Percentiles rank a stretch among this genome's conserved stretches.
These are phyloP conservation scores for Colletotrichum sp. DNA, from an alignment of 2,329 filamentous ascomycete species.

Conservation along the genomic window DNA sequence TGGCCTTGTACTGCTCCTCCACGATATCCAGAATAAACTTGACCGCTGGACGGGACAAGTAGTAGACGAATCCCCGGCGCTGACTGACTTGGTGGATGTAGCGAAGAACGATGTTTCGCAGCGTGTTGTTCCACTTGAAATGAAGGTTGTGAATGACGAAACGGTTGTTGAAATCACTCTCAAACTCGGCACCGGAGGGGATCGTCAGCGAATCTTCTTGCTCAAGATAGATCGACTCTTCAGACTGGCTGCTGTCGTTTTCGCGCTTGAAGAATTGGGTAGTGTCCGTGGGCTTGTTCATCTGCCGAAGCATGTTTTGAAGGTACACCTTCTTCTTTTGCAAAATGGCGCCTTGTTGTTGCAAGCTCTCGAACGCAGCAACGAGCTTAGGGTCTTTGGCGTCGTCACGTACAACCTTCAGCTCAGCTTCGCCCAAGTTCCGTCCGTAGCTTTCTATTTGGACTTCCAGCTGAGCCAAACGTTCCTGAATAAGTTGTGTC, in stretches of 20 bases:
- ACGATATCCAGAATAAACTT: slow-evolving; percentile 99
- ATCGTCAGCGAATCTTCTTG: slow-evolving; percentile 65
- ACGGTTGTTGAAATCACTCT: slow-evolving; percentile 95
- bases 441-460: slow-evolving; percentile 80
- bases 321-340: slow-evolving; percentile 63
- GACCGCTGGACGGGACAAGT: slow-evolving; percentile 91
- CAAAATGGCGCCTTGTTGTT: slow-evolving; percentile 59
- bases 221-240: slow-evolving; percentile 53
- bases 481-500: slow-evolving; percentile 80
- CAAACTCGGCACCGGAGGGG: slow-evolving; percentile 77
- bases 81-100: slow-evolving; percentile 98
- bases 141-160: slow-evolving; percentile 99
- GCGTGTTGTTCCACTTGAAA: slow-evolving; percentile 96
- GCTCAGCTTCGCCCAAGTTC: slow-evolving; percentile 76
- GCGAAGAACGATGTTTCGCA: slow-evolving; percentile 94
- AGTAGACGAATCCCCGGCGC: slow-evolving; percentile 94
- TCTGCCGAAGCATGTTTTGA: slow-evolving; percentile 61
- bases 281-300: slow-evolving; percentile 37
- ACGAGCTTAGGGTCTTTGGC: slow-evolving; percentile 54
- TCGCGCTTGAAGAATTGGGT: slow-evolving; percentile 28
- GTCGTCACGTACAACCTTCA: slow-evolving; percentile 62
- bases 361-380: slow-evolving; percentile 65
- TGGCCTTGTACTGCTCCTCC: slow-evolving; percentile 85
- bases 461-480: slow-evolving; percentile 76
- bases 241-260: slow-evolving; percentile 28